Base-by-base conservation (phyloP, 495 filamentous ascomycete genomes). In the Lepidopterella palustris region DNA sequence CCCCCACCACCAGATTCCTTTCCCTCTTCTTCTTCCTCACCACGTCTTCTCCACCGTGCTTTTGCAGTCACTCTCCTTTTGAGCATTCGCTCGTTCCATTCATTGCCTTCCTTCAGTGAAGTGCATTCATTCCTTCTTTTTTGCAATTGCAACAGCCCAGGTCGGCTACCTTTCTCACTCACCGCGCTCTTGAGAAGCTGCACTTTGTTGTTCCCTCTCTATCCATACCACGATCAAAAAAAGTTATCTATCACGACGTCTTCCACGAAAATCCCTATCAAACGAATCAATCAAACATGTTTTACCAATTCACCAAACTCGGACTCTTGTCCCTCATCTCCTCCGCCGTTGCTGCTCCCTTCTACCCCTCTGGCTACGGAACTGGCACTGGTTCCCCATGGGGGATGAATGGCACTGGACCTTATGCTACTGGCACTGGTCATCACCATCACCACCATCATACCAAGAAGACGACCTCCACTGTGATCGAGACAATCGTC, bases 21-120 rank as follows among this genome's bases (percentile, higher is more conserved):
- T 31, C 42, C 54, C 51, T 60, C 51, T 54, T 59, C 31, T 57
- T 58, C 65, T n/a, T 49, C 57, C 52, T 57, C 45, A 50, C 45
- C 51, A 24, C 48, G 18, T 32, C 42, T 32, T 45, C 62, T 21
- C 62, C 47, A 52, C 57, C 35, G 55, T 61, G 66, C 54, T 66
- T 48, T 65, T 63, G 57, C 65, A n/a, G 63, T 61, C 62, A 58
- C 61, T 67, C 62, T 40, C 57, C 63, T 57, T 51, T 55, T 58
- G 72, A 72, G 71, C 72, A 71, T 55, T 68, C 64, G 69, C 72
- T 73, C 71, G 58, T 69, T 72, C 25, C 68, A 67, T 62, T 71
- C 68, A 40, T 65, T 69, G 61, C 66, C 61, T 60, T 52, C 40
- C 52, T 13, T 23, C 26, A 51, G 47, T 31, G 28, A 23, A 42